These are phyloP conservation scores for Fistulifera solaris DNA, from an alignment of 108 stramenopile genomes.

Conservation along the genomic window DNA sequence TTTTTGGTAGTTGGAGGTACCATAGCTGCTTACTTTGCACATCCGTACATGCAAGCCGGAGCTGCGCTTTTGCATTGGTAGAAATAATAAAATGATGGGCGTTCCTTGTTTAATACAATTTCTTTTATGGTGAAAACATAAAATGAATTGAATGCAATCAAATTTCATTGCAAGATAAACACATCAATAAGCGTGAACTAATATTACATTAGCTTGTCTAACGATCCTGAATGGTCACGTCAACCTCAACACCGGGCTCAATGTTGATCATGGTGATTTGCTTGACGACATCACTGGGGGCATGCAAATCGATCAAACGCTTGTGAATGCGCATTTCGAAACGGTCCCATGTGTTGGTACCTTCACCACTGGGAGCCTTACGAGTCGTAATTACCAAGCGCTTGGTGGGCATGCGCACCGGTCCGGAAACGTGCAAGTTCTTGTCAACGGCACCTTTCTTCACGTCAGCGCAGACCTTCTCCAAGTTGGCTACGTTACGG, in stretches of 20 bases:
- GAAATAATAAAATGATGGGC: neutral
- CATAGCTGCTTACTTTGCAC: slow-evolving; percentile 88
- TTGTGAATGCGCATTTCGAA: slow-evolving; percentile 99
- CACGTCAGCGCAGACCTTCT: slow-evolving; percentile 97
- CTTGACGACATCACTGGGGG: slow-evolving; percentile 96
- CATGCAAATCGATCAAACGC: slow-evolving; percentile 97
- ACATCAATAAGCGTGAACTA: too few relatives aligned
- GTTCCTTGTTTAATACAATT: too few relatives aligned
- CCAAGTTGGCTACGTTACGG: slow-evolving; percentile 96
- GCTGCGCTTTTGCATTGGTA: slow-evolving; percentile 51
- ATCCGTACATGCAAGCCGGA: slow-evolving; percentile 95
- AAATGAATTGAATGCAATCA: too few relatives aligned
- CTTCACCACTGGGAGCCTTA: slow-evolving; percentile 99
- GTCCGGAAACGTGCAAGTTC: slow-evolving; percentile 92
- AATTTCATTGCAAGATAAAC: too few relatives aligned
- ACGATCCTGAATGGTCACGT: slow-evolving; percentile 91
- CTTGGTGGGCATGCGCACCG: slow-evolving; percentile 99
- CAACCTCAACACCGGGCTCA: slow-evolving; percentile 98
- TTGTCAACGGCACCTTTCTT: slow-evolving; percentile 92
- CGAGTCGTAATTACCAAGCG: slow-evolving; percentile 94
- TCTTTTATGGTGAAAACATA: too few relatives aligned
- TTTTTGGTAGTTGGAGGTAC: slow-evolving; percentile 82
- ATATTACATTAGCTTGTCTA: slow-evolving; percentile 17
- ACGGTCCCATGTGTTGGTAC: slow-evolving; percentile 99
- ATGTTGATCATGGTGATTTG: slow-evolving; percentile 97